Evolutionary conservation across 2,329 filamentous ascomycete genomes (phyloP).

Genomic region (Gremmenia infestans): DNA sequence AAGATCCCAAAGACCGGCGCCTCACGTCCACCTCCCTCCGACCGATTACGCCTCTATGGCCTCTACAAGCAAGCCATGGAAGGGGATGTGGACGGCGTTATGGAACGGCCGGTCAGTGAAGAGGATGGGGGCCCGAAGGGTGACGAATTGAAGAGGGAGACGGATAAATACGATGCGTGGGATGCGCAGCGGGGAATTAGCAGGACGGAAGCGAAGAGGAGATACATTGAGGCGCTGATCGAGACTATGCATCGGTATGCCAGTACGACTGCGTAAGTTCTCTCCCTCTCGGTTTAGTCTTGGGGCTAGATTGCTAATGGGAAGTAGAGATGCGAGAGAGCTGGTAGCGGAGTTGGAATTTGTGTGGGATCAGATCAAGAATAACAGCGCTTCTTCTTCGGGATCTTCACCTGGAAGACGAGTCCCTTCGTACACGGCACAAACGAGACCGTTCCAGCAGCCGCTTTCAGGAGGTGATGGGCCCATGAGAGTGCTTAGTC

Average conservation of each 20-base stretch:
- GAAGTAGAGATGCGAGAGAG: slow-evolving; percentile 67
- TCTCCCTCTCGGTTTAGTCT: background rate
- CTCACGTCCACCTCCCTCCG: slow-evolving; percentile 76
- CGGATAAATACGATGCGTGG: slow-evolving; percentile 90
- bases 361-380: slow-evolving; percentile 97
- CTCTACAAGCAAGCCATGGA: slow-evolving; percentile 99
- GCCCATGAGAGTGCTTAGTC: slow-evolving; percentile 69
- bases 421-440: slow-evolving; percentile 26
- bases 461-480: slow-evolving; percentile 46
- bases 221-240: slow-evolving; percentile 90
- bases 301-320: background rate
- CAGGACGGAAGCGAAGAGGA: slow-evolving; percentile 86
- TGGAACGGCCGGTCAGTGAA: slow-evolving; percentile 73
- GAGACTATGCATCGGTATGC: slow-evolving; percentile 97
- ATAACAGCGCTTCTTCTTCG: slow-evolving; percentile 66
- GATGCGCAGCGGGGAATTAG: slow-evolving; percentile 77
- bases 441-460: slow-evolving; percentile 39
- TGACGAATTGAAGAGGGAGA: slow-evolving; percentile 46
- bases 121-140: slow-evolving; percentile 45
- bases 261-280: slow-evolving; percentile 65
- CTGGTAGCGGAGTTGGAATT: slow-evolving; percentile 95
- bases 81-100: slow-evolving; percentile 90
- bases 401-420: slow-evolving; percentile 48
- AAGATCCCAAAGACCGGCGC: slow-evolving; percentile 93
- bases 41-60: slow-evolving; percentile 89